phyloP scores from a whole-genome alignment of 495 filamentous ascomycete genomes.

The Aspergillus leporis region DNA sequence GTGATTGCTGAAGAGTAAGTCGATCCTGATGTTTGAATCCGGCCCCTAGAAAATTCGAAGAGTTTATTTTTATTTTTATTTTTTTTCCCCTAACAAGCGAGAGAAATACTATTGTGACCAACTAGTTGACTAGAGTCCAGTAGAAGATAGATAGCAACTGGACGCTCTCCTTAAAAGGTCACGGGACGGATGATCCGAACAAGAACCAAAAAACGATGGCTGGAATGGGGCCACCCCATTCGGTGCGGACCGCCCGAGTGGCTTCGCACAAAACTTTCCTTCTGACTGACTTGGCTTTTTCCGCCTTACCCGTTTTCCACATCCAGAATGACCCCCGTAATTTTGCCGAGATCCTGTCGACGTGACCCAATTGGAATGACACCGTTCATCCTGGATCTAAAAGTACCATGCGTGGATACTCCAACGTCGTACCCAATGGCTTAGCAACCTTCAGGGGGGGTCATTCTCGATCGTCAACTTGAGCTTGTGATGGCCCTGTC shows the following conservation, averaged over 20 bases:
- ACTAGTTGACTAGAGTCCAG: too few relatives aligned
- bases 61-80: background rate
- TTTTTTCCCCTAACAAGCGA: background rate
- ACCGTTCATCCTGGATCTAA: too few relatives aligned
- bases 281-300: background rate
- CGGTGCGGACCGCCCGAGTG: conserved; percentile 22
- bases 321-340: too few relatives aligned
- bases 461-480: too few relatives aligned
- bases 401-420: too few relatives aligned
- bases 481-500: too few relatives aligned
- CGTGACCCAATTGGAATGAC: too few relatives aligned
- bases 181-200: conserved; percentile 1
- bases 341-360: too few relatives aligned
- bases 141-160: too few relatives aligned
- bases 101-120: too few relatives aligned
- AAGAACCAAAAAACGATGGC: background rate
- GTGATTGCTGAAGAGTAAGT: background rate
- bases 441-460: too few relatives aligned
- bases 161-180: background rate
- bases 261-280: conserved; percentile 6
- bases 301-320: background rate
- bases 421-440: too few relatives aligned
- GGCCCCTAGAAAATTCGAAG: background rate
- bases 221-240: conserved; percentile 19
- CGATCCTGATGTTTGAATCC: background rate